Base-by-base conservation (phyloP, 1,284 basidiomycete genomes). In the Microbotryomycetes sp. region DNA sequence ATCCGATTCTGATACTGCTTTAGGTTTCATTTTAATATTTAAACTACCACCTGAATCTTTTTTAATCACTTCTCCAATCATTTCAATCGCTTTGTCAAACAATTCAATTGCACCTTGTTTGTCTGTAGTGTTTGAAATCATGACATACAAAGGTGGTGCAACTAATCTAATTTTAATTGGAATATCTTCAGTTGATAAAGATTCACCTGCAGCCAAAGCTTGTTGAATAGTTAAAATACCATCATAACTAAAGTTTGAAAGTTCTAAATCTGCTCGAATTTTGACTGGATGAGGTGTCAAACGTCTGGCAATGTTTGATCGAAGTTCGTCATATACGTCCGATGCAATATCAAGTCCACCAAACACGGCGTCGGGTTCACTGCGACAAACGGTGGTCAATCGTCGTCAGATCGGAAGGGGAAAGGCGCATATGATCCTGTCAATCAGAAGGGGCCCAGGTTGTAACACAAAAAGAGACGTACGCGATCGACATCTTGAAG, bases 201-300 rank as follows among this genome's bases (percentile, higher is more conserved):
- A 77, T 77, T 98, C 96, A 23, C 93, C 94, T 3, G 89, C 88
- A 56, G 84, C 82, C 49, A 98, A 81, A 0, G 96, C 94, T 59
- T 85, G 86, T 79, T 92, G 92, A 78, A 98, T 97, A 3, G 94
- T 93, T 73, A 97, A 92, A 74, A 98, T 98, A n/a, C 96, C 96
- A 36, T 89, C 85, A 62, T 92, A 93, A 5, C 88, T 88, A 77
- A 97, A 99, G 78, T 94, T 98, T 47, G 92, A 97, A 58, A 98
- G 81, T 78, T 98, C 93, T 68, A 99, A 88, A 78, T 99, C 96
- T 23, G 96, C 92, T 74, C 94, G 91, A 58, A 98, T 85, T 80
- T 97, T 98, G 82, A 98, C 94, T 14, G 96, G 93, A 77, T 99
- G 96, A 15, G 94, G 96, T 2, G 94, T 98, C 60, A 98, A 81